phyloP scores from a whole-genome alignment of 1,139 yeast genomes.

The Geotrichum klebahnii region DNA sequence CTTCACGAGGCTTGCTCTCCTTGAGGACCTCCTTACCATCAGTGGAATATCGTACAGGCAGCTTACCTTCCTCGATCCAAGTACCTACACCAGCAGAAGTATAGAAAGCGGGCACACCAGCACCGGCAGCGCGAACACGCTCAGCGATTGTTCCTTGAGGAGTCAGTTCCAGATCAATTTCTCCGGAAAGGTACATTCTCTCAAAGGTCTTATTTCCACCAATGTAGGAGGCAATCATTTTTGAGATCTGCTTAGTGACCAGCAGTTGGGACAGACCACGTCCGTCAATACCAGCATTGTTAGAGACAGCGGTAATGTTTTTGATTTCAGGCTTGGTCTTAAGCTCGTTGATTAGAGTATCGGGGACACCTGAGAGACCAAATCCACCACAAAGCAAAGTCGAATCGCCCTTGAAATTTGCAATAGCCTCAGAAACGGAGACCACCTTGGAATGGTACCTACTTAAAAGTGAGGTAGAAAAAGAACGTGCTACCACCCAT shows the following conservation, averaged over 20 bases:
- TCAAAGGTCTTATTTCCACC: slow-evolving; percentile 49
- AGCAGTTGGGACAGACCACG: slow-evolving; percentile 46
- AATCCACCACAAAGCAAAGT: slow-evolving; percentile 47
- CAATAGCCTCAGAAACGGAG: slow-evolving; percentile 19
- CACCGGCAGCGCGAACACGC: slow-evolving; percentile 49
- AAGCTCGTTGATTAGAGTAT: slow-evolving; percentile 45
- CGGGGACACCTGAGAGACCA: slow-evolving; percentile 50
- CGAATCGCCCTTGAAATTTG: slow-evolving; percentile 12
- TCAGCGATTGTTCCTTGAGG: slow-evolving; percentile 54
- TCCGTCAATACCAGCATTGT: slow-evolving; percentile 50
- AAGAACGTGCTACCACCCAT: neutral
- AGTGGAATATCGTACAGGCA: slow-evolving; percentile 44
- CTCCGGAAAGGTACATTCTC: slow-evolving; percentile 43
- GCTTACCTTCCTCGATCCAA: slow-evolving; percentile 49
- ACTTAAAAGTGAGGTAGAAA: neutral
- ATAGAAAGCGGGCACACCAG: slow-evolving; percentile 51
- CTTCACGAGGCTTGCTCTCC: slow-evolving; percentile 43
- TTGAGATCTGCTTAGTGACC: slow-evolving; percentile 45
- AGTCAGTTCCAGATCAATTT: slow-evolving; percentile 46
- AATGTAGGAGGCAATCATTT: slow-evolving; percentile 48
- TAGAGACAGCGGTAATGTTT: slow-evolving; percentile 47
- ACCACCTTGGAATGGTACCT: slow-evolving; percentile 19
- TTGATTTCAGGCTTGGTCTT: slow-evolving; percentile 37
- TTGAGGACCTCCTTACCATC: slow-evolving; percentile 39
- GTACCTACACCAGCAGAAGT: slow-evolving; percentile 52